Evolutionary conservation across 805 yeast species (phyloP).

Genomic region (Myxozyma mucilagina): DNA sequence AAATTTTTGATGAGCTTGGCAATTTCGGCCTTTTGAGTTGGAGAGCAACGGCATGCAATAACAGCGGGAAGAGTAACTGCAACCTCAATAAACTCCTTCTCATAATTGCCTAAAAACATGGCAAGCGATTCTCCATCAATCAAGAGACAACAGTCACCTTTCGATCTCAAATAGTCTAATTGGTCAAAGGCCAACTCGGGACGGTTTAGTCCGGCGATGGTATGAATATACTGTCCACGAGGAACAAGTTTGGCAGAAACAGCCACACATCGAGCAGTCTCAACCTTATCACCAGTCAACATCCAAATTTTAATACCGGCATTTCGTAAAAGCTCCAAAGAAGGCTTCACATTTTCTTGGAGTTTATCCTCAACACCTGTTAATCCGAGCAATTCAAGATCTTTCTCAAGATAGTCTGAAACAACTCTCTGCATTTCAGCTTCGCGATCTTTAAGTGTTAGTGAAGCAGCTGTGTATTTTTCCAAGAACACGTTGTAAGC

Average conservation of each 20-base stretch:
- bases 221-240: constrained; percentile 91
- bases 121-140: constrained; percentile 93
- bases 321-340: constrained; percentile 87
- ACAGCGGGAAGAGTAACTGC: constrained; percentile 86
- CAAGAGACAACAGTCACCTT: constrained; percentile 69
- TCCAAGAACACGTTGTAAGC: constrained; percentile 62
- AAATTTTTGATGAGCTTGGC: constrained; percentile 73
- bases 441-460: constrained; percentile 81
- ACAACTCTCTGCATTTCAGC: constrained; percentile 67
- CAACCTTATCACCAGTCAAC: constrained; percentile 98
- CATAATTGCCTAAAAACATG: constrained; percentile 60
- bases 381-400: constrained; percentile 81
- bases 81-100: constrained; percentile 71
- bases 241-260: constrained; percentile 91
- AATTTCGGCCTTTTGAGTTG: constrained; percentile 97
- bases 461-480: constrained; percentile 69
- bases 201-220: constrained; percentile 63
- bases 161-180: constrained; percentile 67
- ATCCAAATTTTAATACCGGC: constrained; percentile 99
- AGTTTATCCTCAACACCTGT: constrained; percentile 98
- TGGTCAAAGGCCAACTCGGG: constrained; percentile 71
- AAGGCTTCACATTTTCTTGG: constrained; percentile 86
- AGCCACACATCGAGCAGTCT: constrained; percentile 96
- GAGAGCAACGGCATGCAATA: constrained; percentile 97
- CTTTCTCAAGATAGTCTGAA: constrained; percentile 69